Evolutionary conservation across 2,329 filamentous ascomycete species (phyloP).

Genomic region (Cladophialophora immunda): DNA sequence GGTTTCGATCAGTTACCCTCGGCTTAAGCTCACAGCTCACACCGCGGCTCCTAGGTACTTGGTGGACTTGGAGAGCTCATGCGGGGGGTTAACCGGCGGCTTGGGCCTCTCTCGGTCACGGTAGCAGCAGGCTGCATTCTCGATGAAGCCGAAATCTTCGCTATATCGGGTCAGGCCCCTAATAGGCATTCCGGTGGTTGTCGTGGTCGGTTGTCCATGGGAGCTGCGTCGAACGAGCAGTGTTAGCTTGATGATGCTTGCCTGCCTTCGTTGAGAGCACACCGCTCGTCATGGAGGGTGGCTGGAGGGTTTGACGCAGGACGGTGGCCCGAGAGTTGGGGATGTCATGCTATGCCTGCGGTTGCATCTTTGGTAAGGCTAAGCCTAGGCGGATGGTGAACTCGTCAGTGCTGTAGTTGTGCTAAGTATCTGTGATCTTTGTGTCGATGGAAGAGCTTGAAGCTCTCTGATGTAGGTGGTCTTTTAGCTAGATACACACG

Average conservation of each 20-base stretch:
- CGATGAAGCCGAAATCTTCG: background rate
- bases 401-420: too few relatives aligned
- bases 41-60: constrained; percentile 12
- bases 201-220: background rate
- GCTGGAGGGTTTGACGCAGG: background rate
- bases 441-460: background rate
- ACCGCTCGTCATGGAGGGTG: background rate
- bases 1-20: constrained; percentile 6
- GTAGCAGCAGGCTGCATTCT: background rate
- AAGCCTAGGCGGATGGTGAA: too few relatives aligned
- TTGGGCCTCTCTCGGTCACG: background rate
- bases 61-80: constrained; percentile 3
- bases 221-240: background rate
- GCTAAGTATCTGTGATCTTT: background rate
- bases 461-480: background rate
- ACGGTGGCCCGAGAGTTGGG: background rate
- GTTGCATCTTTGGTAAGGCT: background rate
- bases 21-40: constrained; percentile 14
- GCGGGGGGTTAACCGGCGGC: constrained; percentile 7
- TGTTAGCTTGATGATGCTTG: background rate
- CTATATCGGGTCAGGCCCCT: background rate
- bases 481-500: too few relatives aligned
- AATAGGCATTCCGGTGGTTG: background rate
- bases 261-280: background rate
- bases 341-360: background rate